Evolutionary conservation across 495 filamentous ascomycete species (phyloP).

Genomic region (Halenospora varia): DNA sequence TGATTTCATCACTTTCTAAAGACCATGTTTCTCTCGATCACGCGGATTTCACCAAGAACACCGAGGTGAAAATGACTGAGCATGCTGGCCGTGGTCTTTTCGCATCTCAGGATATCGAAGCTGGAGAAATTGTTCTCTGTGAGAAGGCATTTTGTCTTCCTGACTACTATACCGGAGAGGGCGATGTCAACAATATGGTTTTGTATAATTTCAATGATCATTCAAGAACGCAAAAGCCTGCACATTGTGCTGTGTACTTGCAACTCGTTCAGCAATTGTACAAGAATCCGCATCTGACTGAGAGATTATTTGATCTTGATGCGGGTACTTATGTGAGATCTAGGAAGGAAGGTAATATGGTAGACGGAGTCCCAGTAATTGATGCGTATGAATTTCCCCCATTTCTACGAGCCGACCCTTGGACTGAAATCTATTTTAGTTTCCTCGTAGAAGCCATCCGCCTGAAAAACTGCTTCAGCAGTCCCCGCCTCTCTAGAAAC

Average conservation of each 20-base stretch:
- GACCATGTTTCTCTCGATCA: conserved; percentile 38
- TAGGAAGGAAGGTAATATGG: conserved; percentile 29
- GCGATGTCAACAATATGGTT: conserved; percentile 6
- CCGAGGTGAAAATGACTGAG: conserved; percentile 17
- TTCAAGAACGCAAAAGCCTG: conserved; percentile 22
- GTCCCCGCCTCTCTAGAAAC: conserved; percentile 34
- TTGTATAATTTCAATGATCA: conserved; percentile 28
- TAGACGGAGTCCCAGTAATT: conserved; percentile 45
- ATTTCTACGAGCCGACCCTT: not conserved
- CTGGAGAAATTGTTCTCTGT: conserved; percentile 49
- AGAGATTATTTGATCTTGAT: conserved; percentile 37
- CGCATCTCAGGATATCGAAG: conserved; percentile 40
- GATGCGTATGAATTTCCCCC: conserved; percentile 45
- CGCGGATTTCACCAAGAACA: conserved; percentile 37
- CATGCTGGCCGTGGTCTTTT: conserved; percentile 40
- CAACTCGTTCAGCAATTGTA: conserved; percentile 41
- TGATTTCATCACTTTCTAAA: conserved; percentile 34
- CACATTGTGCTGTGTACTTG: conserved; percentile 35
- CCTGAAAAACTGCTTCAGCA: conserved; percentile 45
- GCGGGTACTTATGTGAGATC: conserved; percentile 32
- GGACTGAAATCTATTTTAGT: conserved; percentile 10
- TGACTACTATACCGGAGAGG: conserved; percentile 21
- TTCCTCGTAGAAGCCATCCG: conserved; percentile 44
- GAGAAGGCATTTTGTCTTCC: conserved; percentile 49
- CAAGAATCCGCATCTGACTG: conserved; percentile 43